These are phyloP conservation scores for Euphorbia tirucalli DNA, from an alignment of 345 rosid genomes.

Conservation along the genomic window DNA sequence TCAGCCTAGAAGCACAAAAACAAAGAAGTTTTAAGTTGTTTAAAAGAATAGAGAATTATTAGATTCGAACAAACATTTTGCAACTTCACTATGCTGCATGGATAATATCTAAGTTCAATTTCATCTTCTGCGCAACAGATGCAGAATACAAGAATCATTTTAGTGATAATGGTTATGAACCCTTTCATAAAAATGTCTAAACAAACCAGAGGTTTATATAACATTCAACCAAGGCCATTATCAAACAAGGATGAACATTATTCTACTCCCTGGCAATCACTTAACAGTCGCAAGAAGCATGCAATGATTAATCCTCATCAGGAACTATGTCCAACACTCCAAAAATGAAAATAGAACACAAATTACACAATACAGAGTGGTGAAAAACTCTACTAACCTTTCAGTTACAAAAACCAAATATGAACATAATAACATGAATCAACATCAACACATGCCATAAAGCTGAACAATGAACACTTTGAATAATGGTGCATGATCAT, in stretches of 20 bases:
- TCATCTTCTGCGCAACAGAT: no score
- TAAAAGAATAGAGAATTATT: not conserved
- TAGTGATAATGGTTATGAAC: not conserved
- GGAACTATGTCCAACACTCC: slow-evolving; percentile 1
- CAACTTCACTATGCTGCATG: not conserved
- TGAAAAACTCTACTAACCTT: not conserved
- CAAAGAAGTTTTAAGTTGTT: not conserved
- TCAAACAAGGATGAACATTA: not conserved
- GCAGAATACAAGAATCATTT: not conserved
- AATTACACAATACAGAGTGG: not conserved
- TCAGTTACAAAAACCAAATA: not conserved
- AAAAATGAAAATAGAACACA: not conserved
- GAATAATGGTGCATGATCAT: not conserved
- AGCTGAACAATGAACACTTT: not conserved
- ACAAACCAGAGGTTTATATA: not conserved
- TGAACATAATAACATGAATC: not conserved
- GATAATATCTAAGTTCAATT: not conserved
- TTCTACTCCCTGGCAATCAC: not conserved
- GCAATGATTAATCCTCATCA: not conserved
- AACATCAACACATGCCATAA: not conserved
- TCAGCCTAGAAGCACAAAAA: not conserved
- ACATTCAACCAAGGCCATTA: not conserved
- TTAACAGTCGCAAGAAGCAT: not conserved
- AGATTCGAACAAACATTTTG: not conserved
- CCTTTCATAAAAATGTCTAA: not conserved